Percentiles rank a stretch among this genome's conserved stretches.
Conservation (phyloP, 306 rosid genomes). For the Cucurbita maxima region DNA sequence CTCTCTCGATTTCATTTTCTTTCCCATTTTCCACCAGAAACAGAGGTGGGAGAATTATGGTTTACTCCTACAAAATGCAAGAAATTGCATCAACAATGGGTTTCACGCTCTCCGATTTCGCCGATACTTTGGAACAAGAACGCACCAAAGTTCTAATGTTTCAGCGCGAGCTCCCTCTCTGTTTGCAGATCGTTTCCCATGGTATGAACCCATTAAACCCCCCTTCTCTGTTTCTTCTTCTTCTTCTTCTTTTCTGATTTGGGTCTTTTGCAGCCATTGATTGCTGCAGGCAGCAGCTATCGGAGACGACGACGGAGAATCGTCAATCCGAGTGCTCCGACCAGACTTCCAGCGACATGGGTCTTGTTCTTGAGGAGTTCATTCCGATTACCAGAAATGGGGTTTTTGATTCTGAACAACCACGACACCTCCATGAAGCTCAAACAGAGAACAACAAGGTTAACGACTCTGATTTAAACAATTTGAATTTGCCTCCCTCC, state of each 20-base stretch:
- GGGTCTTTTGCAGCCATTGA: slow-evolving; percentile 43
- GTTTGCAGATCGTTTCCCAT: slow-evolving; percentile 63
- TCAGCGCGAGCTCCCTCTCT: slow-evolving; percentile 67
- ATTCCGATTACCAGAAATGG: slow-evolving; percentile 47
- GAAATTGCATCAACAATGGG: slow-evolving; percentile 21
- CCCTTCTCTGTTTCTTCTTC: not conserved
- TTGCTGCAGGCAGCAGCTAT: slow-evolving; percentile 37
- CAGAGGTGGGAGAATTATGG: not conserved
- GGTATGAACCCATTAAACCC: slow-evolving; percentile 16
- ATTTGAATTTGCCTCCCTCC: slow-evolving; percentile 54
- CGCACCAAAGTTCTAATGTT: slow-evolving; percentile 56
- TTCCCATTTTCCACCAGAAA: slow-evolving; percentile 6
- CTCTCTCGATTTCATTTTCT: not conserved
- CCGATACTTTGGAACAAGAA: slow-evolving; percentile 52
- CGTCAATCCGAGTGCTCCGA: slow-evolving; percentile 69
- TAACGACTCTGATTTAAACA: slow-evolving; percentile 20
- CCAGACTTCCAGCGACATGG: slow-evolving; percentile 46
- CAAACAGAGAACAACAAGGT: slow-evolving; percentile 13
- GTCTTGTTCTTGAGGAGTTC: slow-evolving; percentile 64
- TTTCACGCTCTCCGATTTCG: slow-evolving; percentile 30
- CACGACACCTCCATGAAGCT: too few relatives aligned
- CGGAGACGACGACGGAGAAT: slow-evolving; percentile 46
- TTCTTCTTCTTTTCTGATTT: slow-evolving; percentile 4
- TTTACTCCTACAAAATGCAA: slow-evolving; percentile 35
- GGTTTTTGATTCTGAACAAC: slow-evolving; percentile 22